Evolutionary conservation across 2,329 filamentous ascomycete species (phyloP), one percentile per base, ranked within the genome.

Genomic region (Bipolaris sorokiniana): DNA sequence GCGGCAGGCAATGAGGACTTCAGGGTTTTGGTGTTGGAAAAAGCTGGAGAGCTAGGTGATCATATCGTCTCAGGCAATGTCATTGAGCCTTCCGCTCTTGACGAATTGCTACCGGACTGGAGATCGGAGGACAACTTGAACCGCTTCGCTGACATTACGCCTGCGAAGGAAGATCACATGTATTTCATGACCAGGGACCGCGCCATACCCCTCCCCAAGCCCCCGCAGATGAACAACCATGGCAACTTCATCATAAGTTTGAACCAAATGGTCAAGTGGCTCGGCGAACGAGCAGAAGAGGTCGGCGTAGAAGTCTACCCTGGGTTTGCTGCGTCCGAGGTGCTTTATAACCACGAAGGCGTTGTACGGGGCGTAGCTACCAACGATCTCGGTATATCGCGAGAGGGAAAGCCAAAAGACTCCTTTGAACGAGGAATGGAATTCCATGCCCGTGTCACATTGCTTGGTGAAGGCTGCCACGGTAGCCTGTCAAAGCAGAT

Each of bases 211-310:
- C 82, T 98, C 51, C 95, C 94, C 1, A 87, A 89, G 11, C 95
- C 95, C 42, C 95, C 95, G 31, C 95, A 98, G 80, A 99, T 99
- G 95, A 87, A 93, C 81, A 99, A 99, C 76, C 86, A 96, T 71
- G 95, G 95, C 66, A 99, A 99, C 79, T 98, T 96, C 77, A 99
- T 99, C 66, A 88, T 99, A 71, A 96, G 91, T 72, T 80, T 99
- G 70, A 98, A 96, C 77, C 91, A 98, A 77, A 89, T 99, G 72
- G 90, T 90, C 55, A 96, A 94, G 78, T 99, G 95, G 95, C 83
- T 99, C 2, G 93, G 91, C 47, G 95, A 98, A 76, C 87, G 94
- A 46, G 95, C 95, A n/a, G 95, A 99, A 78, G 95, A 98, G 79
- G 74, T 96, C 28, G 95, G 95, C 31, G 95, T 99, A 26, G 95